Evolutionary conservation across 1,139 yeast genomes (phyloP).

Genomic region (Kurtzmaniella quercitrusa): DNA sequence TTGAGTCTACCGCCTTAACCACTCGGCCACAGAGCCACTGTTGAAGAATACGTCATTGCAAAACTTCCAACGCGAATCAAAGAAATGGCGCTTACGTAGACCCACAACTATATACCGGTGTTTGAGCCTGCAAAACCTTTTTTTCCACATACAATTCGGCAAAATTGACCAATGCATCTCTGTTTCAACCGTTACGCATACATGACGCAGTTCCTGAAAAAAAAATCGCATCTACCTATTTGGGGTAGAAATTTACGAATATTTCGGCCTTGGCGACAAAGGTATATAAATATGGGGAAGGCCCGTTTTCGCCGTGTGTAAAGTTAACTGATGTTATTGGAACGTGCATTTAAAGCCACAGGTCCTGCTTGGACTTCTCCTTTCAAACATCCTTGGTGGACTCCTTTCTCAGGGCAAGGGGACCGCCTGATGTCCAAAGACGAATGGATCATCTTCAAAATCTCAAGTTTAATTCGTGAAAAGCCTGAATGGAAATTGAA

Average conservation of each 20-base stretch:
- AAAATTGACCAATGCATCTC: no score
- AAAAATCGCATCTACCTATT: not conserved
- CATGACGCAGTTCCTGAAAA: not conserved
- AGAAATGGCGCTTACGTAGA: no score
- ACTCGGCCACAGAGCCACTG: constrained; percentile 5
- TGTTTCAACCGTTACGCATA: no score
- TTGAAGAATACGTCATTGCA: not conserved
- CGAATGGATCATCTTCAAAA: constrained; percentile 23
- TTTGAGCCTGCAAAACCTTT: no score
- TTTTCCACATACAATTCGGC: no score
- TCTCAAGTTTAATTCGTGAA: constrained; percentile 22
- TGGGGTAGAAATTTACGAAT: not conserved
- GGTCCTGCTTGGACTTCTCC: not conserved
- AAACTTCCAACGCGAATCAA: no score
- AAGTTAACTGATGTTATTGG: no score
- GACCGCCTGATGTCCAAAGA: constrained; percentile 9
- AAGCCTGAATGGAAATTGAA: constrained; percentile 33
- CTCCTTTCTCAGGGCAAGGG: not conserved
- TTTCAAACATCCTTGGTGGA: constrained; percentile 8
- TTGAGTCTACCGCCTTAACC: constrained; percentile 5
- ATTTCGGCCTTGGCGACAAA: not conserved
- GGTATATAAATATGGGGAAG: not conserved
- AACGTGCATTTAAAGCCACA: no score
- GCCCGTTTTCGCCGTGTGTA: no score
- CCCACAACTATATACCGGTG: no score